Evolutionary conservation across 441 rosid species (phyloP).

Genomic region (Adansonia grandidieri): DNA sequence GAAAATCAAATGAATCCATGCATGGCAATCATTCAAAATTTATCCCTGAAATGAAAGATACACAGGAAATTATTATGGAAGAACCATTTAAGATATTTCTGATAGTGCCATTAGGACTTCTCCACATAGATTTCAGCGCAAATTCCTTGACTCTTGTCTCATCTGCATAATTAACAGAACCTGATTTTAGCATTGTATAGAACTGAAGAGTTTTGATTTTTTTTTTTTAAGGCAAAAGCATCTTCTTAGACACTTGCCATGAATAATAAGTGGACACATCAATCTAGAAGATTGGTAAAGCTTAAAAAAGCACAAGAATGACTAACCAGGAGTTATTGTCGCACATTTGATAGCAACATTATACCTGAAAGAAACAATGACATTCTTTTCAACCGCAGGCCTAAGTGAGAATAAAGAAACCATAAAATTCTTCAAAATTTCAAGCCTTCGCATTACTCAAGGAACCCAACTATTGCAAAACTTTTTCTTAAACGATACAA

Average conservation of each 20-base stretch:
- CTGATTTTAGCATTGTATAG: slow-evolving; percentile 3
- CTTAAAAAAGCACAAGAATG: slow-evolving; percentile 26
- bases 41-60: background rate
- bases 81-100: slow-evolving; percentile 90
- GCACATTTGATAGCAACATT: slow-evolving; percentile 98
- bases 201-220: background rate
- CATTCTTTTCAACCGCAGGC: background rate
- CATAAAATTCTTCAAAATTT: background rate
- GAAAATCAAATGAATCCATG: background rate
- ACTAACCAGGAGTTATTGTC: slow-evolving; percentile 91
- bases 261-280: background rate
- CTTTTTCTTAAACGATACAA: background rate
- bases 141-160: slow-evolving; percentile 93
- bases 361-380: slow-evolving; percentile 54
- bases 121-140: slow-evolving; percentile 86
- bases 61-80: background rate
- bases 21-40: background rate
- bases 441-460: background rate
- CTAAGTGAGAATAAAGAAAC: background rate
- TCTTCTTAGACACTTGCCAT: background rate
- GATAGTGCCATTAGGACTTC: slow-evolving; percentile 97
- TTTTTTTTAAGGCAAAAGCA: background rate
- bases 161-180: slow-evolving; percentile 50
- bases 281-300: background rate
- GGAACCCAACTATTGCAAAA: background rate